These are phyloP conservation scores for Nakazawaea pomicola DNA, from an alignment of 805 yeast species.

Conservation along the genomic window DNA sequence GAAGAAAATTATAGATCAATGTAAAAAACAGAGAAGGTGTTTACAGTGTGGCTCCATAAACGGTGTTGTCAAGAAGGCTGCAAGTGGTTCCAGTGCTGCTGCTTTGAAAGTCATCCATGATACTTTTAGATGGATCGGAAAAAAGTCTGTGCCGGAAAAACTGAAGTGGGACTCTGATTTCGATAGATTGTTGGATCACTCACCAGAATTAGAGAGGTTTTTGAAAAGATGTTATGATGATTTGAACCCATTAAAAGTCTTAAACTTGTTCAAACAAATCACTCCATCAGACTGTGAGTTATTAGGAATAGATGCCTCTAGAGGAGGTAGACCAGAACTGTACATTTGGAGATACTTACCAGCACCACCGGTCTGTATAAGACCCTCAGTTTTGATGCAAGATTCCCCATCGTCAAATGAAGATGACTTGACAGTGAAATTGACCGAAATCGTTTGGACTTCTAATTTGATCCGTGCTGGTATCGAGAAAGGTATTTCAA, in stretches of 20 bases:
- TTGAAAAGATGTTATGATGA: conserved; percentile 88
- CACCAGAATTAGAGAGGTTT: conserved; percentile 86
- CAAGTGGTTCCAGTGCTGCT: conserved; percentile 87
- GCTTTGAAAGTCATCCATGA: conserved; percentile 94
- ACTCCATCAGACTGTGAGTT: conserved; percentile 87
- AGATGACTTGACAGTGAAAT: conserved; percentile 93
- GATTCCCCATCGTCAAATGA: conserved; percentile 88
- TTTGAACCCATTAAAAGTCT: conserved; percentile 84
- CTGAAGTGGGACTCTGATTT: conserved; percentile 84
- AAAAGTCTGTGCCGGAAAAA: conserved; percentile 81
- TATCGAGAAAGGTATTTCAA: conserved; percentile 88
- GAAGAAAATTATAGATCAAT: conserved; percentile 81
- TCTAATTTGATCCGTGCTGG: conserved; percentile 93
- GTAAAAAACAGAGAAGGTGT: conserved; percentile 93
- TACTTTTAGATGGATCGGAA: conserved; percentile 93
- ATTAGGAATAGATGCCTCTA: conserved; percentile 81
- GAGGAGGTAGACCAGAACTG: conserved; percentile 92
- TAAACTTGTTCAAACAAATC: conserved; percentile 82
- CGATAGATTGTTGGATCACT: conserved; percentile 62
- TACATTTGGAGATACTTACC: conserved; percentile 96
- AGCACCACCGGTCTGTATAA: conserved; percentile 97
- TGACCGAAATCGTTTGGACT: conserved; percentile 96
- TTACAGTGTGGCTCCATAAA: conserved; percentile 80
- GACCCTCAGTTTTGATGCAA: conserved; percentile 95
- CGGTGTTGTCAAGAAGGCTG: conserved; percentile 97